These are phyloP conservation scores for Hypoxylon rubiginosum DNA, from an alignment of 2,329 filamentous ascomycete genomes.

Conservation along the genomic window DNA sequence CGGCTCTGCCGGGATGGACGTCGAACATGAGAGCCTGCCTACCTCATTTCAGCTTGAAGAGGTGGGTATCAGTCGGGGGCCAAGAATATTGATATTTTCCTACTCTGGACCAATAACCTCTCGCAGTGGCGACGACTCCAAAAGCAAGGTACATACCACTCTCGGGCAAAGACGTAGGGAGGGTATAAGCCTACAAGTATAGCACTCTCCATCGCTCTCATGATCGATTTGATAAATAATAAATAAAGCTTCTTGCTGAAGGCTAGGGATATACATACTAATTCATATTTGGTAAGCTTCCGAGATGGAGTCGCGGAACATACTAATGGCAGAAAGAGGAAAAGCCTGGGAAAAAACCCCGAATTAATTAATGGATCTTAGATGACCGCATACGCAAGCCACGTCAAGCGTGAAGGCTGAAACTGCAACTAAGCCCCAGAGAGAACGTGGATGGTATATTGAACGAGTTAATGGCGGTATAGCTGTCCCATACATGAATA, in stretches of 20 bases:
- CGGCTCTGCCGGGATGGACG: slow-evolving; percentile 11
- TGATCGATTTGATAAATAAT: neutral
- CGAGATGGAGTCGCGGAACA: slow-evolving; percentile 28
- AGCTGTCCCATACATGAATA: slow-evolving; percentile 27
- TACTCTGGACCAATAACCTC: neutral
- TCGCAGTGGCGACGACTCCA: neutral
- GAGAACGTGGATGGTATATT: slow-evolving; percentile 34
- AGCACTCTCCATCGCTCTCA: neutral
- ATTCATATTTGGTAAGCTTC: slow-evolving; percentile 12
- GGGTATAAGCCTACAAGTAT: neutral
- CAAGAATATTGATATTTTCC: neutral
- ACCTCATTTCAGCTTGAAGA: slow-evolving; percentile 16
- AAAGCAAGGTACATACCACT: neutral
- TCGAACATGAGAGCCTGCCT: slow-evolving; percentile 4
- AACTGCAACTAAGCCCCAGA: slow-evolving; percentile 35
- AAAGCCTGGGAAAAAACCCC: slow-evolving; percentile 23
- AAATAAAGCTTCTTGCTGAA: neutral
- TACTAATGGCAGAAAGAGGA: slow-evolving; percentile 18
- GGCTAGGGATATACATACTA: neutral
- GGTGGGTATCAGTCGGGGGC: slow-evolving; percentile 8
- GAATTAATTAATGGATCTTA: slow-evolving; percentile 21
- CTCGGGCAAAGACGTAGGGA: neutral
- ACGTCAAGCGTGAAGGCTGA: slow-evolving; percentile 18
- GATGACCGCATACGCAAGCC: slow-evolving; percentile 6
- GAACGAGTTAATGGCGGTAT: slow-evolving; percentile 36